phyloP scores from a whole-genome alignment of 192 early-diverging fungal genomes.

The Dimargaris cristalligena region DNA sequence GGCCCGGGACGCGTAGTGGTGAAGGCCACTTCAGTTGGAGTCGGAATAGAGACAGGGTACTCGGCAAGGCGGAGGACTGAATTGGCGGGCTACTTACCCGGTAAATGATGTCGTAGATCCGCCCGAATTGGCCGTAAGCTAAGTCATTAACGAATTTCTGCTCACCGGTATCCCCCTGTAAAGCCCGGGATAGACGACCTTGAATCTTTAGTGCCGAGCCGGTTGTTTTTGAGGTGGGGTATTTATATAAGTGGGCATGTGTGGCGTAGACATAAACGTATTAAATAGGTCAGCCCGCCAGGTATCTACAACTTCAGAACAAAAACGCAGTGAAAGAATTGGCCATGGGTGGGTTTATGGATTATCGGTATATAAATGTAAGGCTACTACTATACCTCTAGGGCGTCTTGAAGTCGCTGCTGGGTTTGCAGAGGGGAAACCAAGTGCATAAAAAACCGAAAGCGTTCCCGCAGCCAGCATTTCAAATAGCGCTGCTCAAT shows the following conservation, averaged over 20 bases:
- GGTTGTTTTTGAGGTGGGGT: no score
- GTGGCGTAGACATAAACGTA: no score
- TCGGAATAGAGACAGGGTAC: neutral
- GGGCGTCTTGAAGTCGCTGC: conserved; percentile 17
- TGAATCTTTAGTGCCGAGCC: no score
- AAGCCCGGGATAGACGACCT: conserved; percentile 7
- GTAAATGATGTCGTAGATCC: conserved; percentile 18
- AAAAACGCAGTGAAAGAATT: no score
- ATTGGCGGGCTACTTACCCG: conserved; percentile 8
- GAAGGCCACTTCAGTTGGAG: neutral
- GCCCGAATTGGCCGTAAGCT: conserved; percentile 25
- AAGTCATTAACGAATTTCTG: conserved; percentile 18
- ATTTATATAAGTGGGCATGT: no score
- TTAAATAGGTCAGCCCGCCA: no score
- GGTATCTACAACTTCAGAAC: no score
- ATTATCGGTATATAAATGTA: no score
- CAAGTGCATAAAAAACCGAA: conserved; percentile 22
- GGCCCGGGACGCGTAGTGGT: no score
- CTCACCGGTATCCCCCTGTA: neutral
- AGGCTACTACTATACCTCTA: no score
- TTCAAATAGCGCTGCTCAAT: conserved; percentile 23
- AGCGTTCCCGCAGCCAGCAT: conserved; percentile 29
- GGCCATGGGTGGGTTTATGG: no score
- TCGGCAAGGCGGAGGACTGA: no score
- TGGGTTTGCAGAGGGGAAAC: conserved; percentile 16